These are phyloP conservation scores for Aspergillus hancockii DNA, from an alignment of 495 filamentous ascomycete species.

Conservation along the genomic window DNA sequence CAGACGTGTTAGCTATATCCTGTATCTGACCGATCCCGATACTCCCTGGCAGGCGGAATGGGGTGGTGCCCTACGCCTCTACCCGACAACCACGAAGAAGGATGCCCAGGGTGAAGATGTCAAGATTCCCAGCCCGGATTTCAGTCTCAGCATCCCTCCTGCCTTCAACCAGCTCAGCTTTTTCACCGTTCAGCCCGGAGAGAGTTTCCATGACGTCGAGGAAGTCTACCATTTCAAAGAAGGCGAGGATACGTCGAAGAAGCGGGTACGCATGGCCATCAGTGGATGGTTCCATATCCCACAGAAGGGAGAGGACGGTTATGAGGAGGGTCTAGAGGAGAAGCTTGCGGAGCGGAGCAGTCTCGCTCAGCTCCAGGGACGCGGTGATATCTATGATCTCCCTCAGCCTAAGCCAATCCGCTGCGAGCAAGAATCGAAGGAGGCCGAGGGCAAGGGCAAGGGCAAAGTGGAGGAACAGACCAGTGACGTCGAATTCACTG, in stretches of 20 bases:
- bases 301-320: slow-evolving; percentile 93
- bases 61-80: slow-evolving; percentile 91
- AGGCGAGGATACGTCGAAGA: slow-evolving; percentile 62
- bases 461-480: slow-evolving; percentile 45
- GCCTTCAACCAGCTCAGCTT: slow-evolving; percentile 97
- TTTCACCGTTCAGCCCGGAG: slow-evolving; percentile 94
- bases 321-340: slow-evolving; percentile 83
- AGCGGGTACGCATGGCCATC: slow-evolving; percentile 91
- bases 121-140: slow-evolving; percentile 75
- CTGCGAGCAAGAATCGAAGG: slow-evolving; percentile 31
- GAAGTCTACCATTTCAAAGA: slow-evolving; percentile 81
- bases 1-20: slow-evolving; percentile 89
- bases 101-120: slow-evolving; percentile 65
- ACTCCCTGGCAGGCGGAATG: slow-evolving; percentile 87
- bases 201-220: slow-evolving; percentile 98
- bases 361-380: slow-evolving; percentile 86
- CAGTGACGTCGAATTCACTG: slow-evolving; percentile 57
- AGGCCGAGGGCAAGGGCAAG: slow-evolving; percentile 33
- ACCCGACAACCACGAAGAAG: slow-evolving; percentile 70
- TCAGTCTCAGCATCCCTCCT: slow-evolving; percentile 77
- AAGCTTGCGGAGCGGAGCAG: slow-evolving; percentile 84
- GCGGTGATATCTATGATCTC: slow-evolving; percentile 81
- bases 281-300: slow-evolving; percentile 99
- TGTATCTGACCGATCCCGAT: slow-evolving; percentile 94
- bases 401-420: slow-evolving; percentile 64